These are phyloP conservation scores for Pichia sp. DNA, from an alignment of 1,139 yeast species.

Conservation along the genomic window DNA sequence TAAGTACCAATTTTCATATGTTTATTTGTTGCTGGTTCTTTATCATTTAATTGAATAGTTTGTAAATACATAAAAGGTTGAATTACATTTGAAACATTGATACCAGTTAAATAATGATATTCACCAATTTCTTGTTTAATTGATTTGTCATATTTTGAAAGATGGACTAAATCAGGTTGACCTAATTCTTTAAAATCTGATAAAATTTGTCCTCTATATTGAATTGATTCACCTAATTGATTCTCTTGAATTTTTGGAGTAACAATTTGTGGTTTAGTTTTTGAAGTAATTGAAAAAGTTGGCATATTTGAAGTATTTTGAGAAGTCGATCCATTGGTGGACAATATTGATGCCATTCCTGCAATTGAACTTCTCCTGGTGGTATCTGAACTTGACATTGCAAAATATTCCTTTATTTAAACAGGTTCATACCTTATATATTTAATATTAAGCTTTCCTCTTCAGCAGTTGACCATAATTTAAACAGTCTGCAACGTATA, in stretches of 20 bases:
- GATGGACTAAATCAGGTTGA: constrained; percentile 84
- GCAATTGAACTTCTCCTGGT: constrained; percentile 9
- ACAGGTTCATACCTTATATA: too few relatives aligned
- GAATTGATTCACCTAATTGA: constrained; percentile 28
- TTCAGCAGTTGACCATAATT: too few relatives aligned
- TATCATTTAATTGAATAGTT: constrained; percentile 39
- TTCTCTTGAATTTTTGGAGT: constrained; percentile 29
- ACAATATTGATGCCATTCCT: background rate
- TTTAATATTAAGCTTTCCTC: too few relatives aligned
- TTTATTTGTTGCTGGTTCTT: constrained; percentile 19
- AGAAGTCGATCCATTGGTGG: background rate
- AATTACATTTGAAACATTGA: constrained; percentile 53
- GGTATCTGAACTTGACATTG: background rate
- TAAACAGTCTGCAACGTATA: too few relatives aligned
- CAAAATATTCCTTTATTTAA: too few relatives aligned
- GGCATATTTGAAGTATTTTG: background rate
- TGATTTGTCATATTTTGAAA: constrained; percentile 39
- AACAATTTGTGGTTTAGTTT: constrained; percentile 19
- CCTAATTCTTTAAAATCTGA: constrained; percentile 49
- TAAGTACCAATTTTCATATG: constrained; percentile 38
- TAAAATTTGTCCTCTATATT: constrained; percentile 25
- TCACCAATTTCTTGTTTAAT: constrained; percentile 38
- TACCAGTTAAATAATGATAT: constrained; percentile 66
- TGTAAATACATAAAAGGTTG: constrained; percentile 71
- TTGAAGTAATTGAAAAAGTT: constrained; percentile 2